Evolutionary conservation across 2,329 filamentous ascomycete species (phyloP), one percentile per base, ranked within the genome.

Genomic region (Aulographum hederae): DNA sequence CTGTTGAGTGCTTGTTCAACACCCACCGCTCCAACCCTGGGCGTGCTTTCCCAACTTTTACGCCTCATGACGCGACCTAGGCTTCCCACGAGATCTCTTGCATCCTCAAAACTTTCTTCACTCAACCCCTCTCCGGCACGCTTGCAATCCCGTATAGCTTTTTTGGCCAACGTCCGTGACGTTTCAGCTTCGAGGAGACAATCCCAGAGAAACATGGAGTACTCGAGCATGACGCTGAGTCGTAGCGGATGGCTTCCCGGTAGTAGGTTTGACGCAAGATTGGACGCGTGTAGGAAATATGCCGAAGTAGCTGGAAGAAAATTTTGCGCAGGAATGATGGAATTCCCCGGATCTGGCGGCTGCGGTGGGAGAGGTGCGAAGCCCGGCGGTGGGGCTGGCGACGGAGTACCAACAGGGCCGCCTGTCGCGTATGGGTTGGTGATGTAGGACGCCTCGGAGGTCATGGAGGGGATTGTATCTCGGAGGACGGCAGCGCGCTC

Each of bases 61-160:
- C 82, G 69, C 54, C 78, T 85, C 67, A 85, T 81, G 74, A 94
- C 89, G 46, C 76, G 80, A 5, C 81, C 82, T 1, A 95, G 54
- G 0, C 89, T 74, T 1, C 78, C 77, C 6, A 95, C 85, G 10
- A 94, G 65, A 45, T 86, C 78, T 35, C 82, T 84, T 0, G 85
- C 82, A 51, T 95, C 89, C 40, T 78, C 72, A 48, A 94, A 98
- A 61, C 89, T 91, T 41, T 91, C 82, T 46, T 95, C 85, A 36
- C 91, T 81, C 72, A 95, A 86, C 14, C 80, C 81, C 52, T 94
- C 85, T 32, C 78, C 73, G 2, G 84, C 82, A 35, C 84, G 78
- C 48, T 94, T 94, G 1, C 94, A 86, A 43, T 93, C 82, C 26
- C 78, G 68, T 37, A 95, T 89, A 3, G 85, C 81, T 23, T 74